These are phyloP conservation scores for Saitoella complicata DNA, from an alignment of 805 yeast species.

Conservation along the genomic window DNA sequence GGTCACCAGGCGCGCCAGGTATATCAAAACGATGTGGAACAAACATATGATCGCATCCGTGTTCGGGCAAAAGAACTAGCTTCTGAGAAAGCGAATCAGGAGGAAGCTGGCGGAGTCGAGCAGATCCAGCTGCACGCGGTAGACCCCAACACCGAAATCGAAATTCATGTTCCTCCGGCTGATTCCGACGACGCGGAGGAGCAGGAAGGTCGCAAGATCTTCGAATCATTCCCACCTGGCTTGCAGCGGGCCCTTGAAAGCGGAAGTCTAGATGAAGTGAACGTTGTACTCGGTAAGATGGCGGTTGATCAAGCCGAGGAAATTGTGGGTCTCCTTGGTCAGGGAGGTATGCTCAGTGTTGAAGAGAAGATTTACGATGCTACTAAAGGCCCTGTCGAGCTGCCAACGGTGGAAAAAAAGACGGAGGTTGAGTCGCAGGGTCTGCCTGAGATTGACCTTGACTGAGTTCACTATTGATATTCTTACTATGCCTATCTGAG, in stretches of 20 bases:
- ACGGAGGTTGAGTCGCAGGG: not conserved
- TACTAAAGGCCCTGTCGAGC: constrained; percentile 20
- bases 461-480: too few species aligned
- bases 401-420: constrained; percentile 7
- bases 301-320: constrained; percentile 65
- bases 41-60: constrained; percentile 60
- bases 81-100: constrained; percentile 30
- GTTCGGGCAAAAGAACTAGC: constrained; percentile 54
- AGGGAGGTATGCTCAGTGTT: constrained; percentile 70
- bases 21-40: constrained; percentile 54
- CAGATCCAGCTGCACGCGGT: constrained; percentile 76
- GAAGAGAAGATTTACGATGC: constrained; percentile 34
- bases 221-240: constrained; percentile 41
- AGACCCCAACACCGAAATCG: constrained; percentile 65
- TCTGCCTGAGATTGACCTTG: too few species aligned
- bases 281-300: constrained; percentile 61
- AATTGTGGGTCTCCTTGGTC: constrained; percentile 55
- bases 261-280: constrained; percentile 57
- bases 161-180: constrained; percentile 53
- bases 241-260: constrained; percentile 69
- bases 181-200: constrained; percentile 29
- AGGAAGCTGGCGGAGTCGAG: constrained; percentile 31
- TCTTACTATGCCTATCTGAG: too few species aligned
- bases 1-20: constrained; percentile 50
- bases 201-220: constrained; percentile 21